Base-by-base conservation (phyloP, 768 basidiomycete species). In the Mycena chlorophos region DNA sequence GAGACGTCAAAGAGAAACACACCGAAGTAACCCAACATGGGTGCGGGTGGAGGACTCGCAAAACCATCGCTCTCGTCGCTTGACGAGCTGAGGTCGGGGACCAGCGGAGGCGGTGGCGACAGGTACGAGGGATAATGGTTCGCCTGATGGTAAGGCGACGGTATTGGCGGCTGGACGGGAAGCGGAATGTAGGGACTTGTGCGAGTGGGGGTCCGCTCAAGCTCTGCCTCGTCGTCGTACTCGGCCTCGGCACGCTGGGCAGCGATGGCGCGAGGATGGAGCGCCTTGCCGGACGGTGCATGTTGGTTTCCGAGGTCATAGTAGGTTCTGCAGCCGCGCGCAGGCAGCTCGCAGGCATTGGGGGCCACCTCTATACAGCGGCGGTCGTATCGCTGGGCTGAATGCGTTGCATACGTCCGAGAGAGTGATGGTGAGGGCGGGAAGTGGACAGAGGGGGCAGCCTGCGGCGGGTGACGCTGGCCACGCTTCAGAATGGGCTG, bases 301-400 rank as follows among this genome's bases (percentile, higher is more conserved):
- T n/a, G n/a, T n/a, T n/a, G n/a, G n/a, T 60, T 55, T 50, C 77
- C 80, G 50, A 76, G 79, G 49, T 81, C 75, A 57, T 71, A 70
- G 65, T 88, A 89, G 4, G 86, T 88, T 58, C 85, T 79, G 25
- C 86, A 88, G 27, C 88, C 88, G 56, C 91, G 84, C 63, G 83
- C 89, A 30, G 91, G 91, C 22, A 94, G 78, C 10, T 85, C 84
- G 66, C 89, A 91, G 30, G 77, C 69, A 66, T 91, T 89, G 28
- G 86, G 86, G 22, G 80, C 66, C 61, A 90, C 87, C 65, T 84
- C 74, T 66, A 93, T 88, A 56, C 90, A 89, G 3, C 87, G 82
- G 55, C 91, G 87, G 75, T 93, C 90, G 72, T 93, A 93, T 6
- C 68, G 80, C 72, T 26, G 86, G 70, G 60, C 81, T 84, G 70